These are phyloP conservation scores for Porphyrellus cyaneotinctus DNA, from an alignment of 768 basidiomycete genomes.

Conservation along the genomic window DNA sequence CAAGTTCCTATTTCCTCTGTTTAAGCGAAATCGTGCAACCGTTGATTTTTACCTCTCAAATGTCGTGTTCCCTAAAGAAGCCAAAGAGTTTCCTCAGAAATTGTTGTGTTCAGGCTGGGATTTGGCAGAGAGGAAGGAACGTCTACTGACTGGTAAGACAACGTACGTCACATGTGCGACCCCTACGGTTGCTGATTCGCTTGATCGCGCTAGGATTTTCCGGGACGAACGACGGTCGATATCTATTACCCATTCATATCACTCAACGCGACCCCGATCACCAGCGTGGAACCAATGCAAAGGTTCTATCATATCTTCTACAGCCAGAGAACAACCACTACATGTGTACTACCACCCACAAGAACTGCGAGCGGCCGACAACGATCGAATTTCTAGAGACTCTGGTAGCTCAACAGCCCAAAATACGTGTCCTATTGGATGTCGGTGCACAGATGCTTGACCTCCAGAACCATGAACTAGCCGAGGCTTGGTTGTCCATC, in stretches of 20 bases:
- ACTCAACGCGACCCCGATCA: conserved; percentile 25
- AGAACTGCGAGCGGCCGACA: conserved; percentile 14
- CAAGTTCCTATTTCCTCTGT: conserved; percentile 23
- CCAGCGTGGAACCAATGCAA: conserved; percentile 44
- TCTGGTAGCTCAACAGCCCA: conserved; percentile 34
- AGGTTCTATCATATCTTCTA: conserved; percentile 30
- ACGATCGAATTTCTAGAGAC: conserved; percentile 22
- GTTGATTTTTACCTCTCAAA: conserved; percentile 37
- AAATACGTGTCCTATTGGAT: conserved; percentile 48
- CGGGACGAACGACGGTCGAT: conserved; percentile 38
- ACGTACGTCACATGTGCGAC: neutral
- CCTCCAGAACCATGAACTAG: conserved; percentile 41
- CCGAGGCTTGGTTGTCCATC: conserved; percentile 36
- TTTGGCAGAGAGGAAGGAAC: conserved; percentile 26
- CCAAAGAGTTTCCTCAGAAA: conserved; percentile 35
- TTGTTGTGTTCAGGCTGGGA: conserved; percentile 37
- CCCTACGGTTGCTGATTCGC: neutral
- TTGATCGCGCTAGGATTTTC: conserved; percentile 30
- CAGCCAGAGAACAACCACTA: conserved; percentile 22
- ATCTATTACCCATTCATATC: conserved; percentile 36
- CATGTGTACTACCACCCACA: conserved; percentile 7
- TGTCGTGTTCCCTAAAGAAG: conserved; percentile 38
- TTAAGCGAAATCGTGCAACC: conserved; percentile 27
- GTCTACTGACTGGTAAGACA: conserved; percentile 17
- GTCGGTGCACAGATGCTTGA: conserved; percentile 58